A percentile compares a stretch with the other conserved stretches of the same genome.
These are phyloP conservation scores for Triticum monococcum DNA, from an alignment of 176 grass and related monocot genomes.

Conservation along the genomic window DNA sequence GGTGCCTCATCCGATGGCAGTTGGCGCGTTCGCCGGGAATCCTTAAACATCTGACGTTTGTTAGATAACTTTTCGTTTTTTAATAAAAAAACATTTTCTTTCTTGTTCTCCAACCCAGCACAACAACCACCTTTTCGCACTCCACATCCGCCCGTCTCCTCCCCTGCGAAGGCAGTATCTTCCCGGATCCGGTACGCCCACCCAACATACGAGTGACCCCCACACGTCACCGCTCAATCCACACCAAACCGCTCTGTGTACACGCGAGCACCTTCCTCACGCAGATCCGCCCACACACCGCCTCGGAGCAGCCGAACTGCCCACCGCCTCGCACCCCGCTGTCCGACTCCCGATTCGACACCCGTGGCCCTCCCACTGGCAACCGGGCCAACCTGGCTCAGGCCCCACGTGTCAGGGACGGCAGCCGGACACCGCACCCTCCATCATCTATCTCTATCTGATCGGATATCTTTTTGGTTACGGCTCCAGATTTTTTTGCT, in stretches of 20 bases:
- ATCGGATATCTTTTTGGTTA: too few relatives aligned
- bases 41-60: too few relatives aligned
- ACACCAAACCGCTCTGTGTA: background rate
- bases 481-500: constrained; percentile 16
- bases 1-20: too few relatives aligned
- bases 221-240: background rate
- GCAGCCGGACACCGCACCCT: rapidly evolving
- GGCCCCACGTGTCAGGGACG: background rate
- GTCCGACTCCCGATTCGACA: background rate
- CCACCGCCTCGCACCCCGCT: background rate
- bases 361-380: background rate
- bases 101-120: constrained; percentile 25
- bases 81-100: background rate
- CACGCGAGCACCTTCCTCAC: background rate
- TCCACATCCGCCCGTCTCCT: background rate
- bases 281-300: background rate
- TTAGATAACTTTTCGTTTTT: too few relatives aligned
- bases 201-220: background rate
- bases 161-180: background rate
- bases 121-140: background rate
- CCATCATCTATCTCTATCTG: background rate
- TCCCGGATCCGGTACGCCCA: constrained; percentile 18
- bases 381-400: rapidly evolving
- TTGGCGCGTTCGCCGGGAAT: too few relatives aligned
- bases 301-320: constrained; percentile 9